Percentiles rank a stretch among this genome's conserved stretches.
Conservation (phyloP, 2,329 filamentous ascomycete genomes). For the Neoarthrinium moseri region DNA sequence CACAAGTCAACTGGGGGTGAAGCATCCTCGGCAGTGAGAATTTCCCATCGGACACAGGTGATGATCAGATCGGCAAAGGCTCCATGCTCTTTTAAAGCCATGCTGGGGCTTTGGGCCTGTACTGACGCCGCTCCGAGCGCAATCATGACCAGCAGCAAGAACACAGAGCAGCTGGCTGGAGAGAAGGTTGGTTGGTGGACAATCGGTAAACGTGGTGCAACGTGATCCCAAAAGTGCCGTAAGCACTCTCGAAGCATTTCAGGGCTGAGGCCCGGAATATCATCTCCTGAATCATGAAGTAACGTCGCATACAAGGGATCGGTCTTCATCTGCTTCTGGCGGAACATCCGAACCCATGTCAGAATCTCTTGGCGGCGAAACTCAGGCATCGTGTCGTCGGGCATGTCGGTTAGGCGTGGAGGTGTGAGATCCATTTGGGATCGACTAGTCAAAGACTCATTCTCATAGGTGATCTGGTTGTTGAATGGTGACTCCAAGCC, state of each 20-base stretch:
- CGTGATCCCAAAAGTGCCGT: conserved; percentile 83
- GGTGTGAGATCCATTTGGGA: conserved; percentile 45
- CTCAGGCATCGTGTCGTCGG: conserved; percentile 44
- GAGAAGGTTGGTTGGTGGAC: conserved; percentile 86
- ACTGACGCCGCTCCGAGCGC: conserved; percentile 80
- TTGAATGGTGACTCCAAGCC: conserved; percentile 51
- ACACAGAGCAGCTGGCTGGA: conserved; percentile 72
- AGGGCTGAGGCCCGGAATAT: conserved; percentile 57
- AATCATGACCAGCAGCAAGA: conserved; percentile 78
- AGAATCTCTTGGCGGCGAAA: conserved; percentile 44
- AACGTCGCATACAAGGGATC: conserved; percentile 26
- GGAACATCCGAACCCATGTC: conserved; percentile 40
- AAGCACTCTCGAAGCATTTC: conserved; percentile 85
- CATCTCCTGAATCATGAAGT: conserved; percentile 38
- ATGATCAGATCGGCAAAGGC: conserved; percentile 60
- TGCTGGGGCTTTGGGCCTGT: conserved; percentile 61
- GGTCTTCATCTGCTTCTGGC: conserved; percentile 40
- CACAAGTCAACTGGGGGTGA: conserved; percentile 81
- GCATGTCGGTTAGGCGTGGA: conserved; percentile 35
- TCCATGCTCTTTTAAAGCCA: conserved; percentile 43
- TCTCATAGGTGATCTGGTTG: conserved; percentile 50
- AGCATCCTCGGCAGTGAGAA: conserved; percentile 80
- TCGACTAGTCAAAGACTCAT: conserved; percentile 46
- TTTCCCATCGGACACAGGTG: conserved; percentile 74
- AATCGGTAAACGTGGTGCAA: conserved; percentile 83